These are phyloP conservation scores for Crotalaria pallida DNA, from an alignment of 306 rosid genomes.

Conservation along the genomic window DNA sequence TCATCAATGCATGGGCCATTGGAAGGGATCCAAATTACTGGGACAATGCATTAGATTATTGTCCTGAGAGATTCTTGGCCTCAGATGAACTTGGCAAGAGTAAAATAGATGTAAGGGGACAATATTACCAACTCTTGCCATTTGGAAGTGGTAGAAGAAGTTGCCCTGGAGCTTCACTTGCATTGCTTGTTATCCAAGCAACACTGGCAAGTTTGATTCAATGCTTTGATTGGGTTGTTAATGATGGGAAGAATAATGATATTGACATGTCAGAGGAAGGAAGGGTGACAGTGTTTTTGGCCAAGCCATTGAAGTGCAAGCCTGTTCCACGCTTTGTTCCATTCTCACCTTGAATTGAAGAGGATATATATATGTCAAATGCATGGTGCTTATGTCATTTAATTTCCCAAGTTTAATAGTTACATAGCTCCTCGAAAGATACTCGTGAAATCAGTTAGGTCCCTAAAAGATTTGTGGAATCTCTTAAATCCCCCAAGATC, in stretches of 20 bases:
- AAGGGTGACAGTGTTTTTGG: constrained; percentile 26
- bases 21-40: constrained; percentile 37
- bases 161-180: constrained; percentile 45
- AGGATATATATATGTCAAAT: no score
- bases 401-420: no score
- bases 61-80: constrained; percentile 40
- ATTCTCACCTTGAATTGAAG: not conserved
- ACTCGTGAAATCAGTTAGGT: no score
- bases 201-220: constrained; percentile 40
- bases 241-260: constrained; percentile 11
- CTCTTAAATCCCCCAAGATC: no score
- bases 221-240: constrained; percentile 38
- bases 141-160: constrained; percentile 59
- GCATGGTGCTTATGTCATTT: no score
- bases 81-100: constrained; percentile 11
- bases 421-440: no score
- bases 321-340: constrained; percentile 29
- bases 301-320: constrained; percentile 25
- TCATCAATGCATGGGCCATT: constrained; percentile 41
- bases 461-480: no score
- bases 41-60: constrained; percentile 30
- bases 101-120: constrained; percentile 39
- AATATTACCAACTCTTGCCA: constrained; percentile 34
- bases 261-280: constrained; percentile 21
- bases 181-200: constrained; percentile 33